These are phyloP conservation scores for Neurospora sublineolata DNA, from an alignment of 495 filamentous ascomycete species.

Conservation along the genomic window DNA sequence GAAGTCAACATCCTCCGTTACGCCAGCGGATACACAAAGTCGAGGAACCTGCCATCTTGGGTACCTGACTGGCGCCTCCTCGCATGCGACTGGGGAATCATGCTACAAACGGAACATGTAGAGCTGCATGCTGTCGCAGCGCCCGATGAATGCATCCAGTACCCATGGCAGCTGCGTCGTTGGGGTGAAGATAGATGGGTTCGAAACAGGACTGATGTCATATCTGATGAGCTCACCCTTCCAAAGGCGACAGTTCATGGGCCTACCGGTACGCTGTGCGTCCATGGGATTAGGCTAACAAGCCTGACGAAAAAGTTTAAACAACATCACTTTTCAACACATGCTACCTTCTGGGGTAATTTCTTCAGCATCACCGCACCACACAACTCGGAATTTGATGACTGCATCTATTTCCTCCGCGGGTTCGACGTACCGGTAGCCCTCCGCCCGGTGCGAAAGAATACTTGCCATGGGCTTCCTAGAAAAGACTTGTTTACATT, in stretches of 20 bases:
- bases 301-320: neutral
- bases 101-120: constrained; percentile 1
- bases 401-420: constrained; percentile 7
- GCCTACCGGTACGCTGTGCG: constrained; percentile 4
- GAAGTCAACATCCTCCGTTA: constrained; percentile 7
- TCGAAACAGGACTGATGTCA: neutral
- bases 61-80: constrained; percentile 13
- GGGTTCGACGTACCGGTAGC: constrained; percentile 4
- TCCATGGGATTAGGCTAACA: constrained; percentile 5
- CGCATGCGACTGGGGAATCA: constrained; percentile 8
- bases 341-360: neutral
- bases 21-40: constrained; percentile 7
- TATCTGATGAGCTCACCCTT: neutral
- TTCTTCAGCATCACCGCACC: constrained; percentile 4
- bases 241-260: constrained; percentile 2
- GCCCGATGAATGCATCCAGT: neutral
- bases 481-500: constrained; percentile 5
- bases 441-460: constrained; percentile 2
- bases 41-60: constrained; percentile 12
- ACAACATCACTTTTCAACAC: neutral
- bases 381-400: neutral
- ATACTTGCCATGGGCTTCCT: neutral
- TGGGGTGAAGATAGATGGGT: neutral
- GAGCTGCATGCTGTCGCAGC: neutral
- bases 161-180: neutral